Conservation (phyloP, 1,139 yeast genomes). For the Candida anutae region DNA sequence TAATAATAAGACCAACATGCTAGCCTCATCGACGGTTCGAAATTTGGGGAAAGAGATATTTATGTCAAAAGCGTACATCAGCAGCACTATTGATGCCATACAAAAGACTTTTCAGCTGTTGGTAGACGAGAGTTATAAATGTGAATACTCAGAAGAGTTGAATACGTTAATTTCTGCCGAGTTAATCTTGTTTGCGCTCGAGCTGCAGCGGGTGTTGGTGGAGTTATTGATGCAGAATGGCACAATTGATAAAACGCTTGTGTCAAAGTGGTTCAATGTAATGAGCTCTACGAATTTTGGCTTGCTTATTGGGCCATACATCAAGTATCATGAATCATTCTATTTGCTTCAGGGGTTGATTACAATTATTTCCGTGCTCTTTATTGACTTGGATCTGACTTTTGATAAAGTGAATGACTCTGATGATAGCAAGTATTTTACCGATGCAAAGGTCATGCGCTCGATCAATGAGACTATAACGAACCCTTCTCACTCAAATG, state of each 20-base stretch:
- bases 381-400: constrained; percentile 48
- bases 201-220: constrained; percentile 37
- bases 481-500: constrained; percentile 23
- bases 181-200: constrained; percentile 26
- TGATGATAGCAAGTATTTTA: constrained; percentile 20
- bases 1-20: constrained; percentile 24
- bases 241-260: constrained; percentile 19
- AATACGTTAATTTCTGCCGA: constrained; percentile 26
- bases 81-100: constrained; percentile 17
- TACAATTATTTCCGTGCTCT: constrained; percentile 41
- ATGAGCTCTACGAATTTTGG: constrained; percentile 39
- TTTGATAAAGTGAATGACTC: constrained; percentile 16
- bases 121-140: constrained; percentile 5
- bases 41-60: constrained; percentile 34
- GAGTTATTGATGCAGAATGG: constrained; percentile 30
- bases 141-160: constrained; percentile 13
- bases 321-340: constrained; percentile 25
- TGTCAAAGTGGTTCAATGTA: constrained; percentile 50
- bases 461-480: constrained; percentile 30
- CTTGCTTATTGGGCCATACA: constrained; percentile 17
- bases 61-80: constrained; percentile 19
- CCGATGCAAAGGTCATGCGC: constrained; percentile 34
- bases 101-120: constrained; percentile 6
- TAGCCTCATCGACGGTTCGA: constrained; percentile 23
- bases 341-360: constrained; percentile 39